Evolutionary conservation across 805 yeast species (phyloP), one percentile per base, ranked within the genome.

Genomic region (Jamesozyma lodderae): DNA sequence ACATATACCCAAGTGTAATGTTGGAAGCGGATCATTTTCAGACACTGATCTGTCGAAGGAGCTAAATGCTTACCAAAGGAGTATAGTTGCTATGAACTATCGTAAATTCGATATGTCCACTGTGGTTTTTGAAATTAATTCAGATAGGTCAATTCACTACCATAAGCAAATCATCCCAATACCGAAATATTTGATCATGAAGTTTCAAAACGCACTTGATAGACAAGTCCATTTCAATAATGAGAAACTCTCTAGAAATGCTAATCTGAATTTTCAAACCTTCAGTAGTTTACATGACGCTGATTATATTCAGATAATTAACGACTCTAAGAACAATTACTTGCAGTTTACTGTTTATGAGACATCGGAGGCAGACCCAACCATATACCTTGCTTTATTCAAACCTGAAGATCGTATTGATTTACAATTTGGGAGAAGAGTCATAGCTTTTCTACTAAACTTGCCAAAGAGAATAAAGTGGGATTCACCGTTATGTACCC

Each of bases 361-460:
- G 37, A 52, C 66, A 0, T 34, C 48, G 4, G 49, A 55, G 9
- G 35, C 46, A 3, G 43, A 42, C 18, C 63, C 65, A 7, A 55
- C 48, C n/a, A 51, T 60, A 8, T 62, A 48, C 38, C 30, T 65
- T 2, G 53, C 64, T 22, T 41, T 50, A 1, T 63, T 63, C 33
- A 53, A 55, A 1, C 44, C 51, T 3, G 51, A 52, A 3, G 66
- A 66, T 37, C 47, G 68, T 10, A 60, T 86, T 7, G 96, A 88
- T 55, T 59, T 85, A 11, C 95, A 84, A 48, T 83, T 88, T 50
- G 94, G 95, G 1, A 67, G 96, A 55, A 70, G 86, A 50, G 87
- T 82, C 1, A 50, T 84, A 21, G 88, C 95, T 0, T 67, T 68
- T 44, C 59, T 79, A 3, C 53, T 87, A 35, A 74, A 69, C 31